Percentiles rank a stretch among this genome's conserved stretches.
Evolutionary conservation across 495 filamentous ascomycete genomes (phyloP).

Genomic region (Annulohypoxylon maeteangense): DNA sequence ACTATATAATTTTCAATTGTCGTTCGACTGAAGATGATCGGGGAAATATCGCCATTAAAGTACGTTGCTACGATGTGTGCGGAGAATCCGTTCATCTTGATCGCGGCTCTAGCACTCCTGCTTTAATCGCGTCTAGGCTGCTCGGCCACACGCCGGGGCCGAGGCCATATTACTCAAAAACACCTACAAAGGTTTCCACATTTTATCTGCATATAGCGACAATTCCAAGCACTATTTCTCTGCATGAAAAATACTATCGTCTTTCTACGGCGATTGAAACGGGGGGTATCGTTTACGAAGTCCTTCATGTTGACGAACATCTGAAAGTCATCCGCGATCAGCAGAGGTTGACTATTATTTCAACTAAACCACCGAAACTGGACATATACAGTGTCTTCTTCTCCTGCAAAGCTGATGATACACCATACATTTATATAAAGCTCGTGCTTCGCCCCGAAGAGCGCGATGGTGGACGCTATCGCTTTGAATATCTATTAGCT

Average conservation of each 20-base stretch:
- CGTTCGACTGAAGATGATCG: not conserved
- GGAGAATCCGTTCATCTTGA: too few relatives aligned
- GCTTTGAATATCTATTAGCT: not conserved
- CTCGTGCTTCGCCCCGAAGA: not conserved
- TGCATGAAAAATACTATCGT: not conserved
- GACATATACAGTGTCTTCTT: not conserved
- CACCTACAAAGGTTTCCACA: too few relatives aligned
- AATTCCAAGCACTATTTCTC: not conserved
- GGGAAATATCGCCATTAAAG: not conserved
- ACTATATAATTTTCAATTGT: not conserved
- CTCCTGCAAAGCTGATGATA: not conserved
- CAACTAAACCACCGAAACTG: not conserved
- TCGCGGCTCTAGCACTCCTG: too few relatives aligned
- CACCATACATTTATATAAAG: not conserved
- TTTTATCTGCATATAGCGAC: too few relatives aligned
- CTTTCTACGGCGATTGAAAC: not conserved
- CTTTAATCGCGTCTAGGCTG: too few relatives aligned
- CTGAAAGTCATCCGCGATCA: not conserved
- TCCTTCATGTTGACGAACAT: not conserved
- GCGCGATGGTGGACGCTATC: too few relatives aligned
- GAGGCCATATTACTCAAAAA: too few relatives aligned
- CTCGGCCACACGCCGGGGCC: too few relatives aligned
- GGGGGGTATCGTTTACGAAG: too few relatives aligned
- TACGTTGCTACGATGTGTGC: not conserved
- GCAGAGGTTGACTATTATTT: not conserved